A percentile compares a stretch with the other conserved stretches of the same genome.
phyloP scores from a whole-genome alignment of 2,329 filamentous ascomycete species.

The Botrytis pseudocinerea region DNA sequence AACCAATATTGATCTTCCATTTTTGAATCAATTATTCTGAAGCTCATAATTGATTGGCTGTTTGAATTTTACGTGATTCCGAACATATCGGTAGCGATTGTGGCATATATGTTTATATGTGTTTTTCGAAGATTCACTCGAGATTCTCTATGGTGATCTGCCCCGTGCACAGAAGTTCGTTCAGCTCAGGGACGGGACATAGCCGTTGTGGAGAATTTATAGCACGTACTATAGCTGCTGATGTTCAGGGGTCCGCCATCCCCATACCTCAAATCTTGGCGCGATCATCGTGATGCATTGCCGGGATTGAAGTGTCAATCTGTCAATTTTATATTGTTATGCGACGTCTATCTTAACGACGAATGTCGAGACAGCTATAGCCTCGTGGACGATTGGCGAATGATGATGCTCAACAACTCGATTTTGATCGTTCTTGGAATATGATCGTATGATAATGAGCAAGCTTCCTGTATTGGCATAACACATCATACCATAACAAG shows the following conservation, averaged over 20 bases:
- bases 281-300: not conserved
- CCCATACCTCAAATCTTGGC: not conserved
- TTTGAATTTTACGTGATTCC: not conserved
- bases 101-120: not conserved
- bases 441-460: not conserved
- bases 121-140: not conserved
- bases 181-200: not conserved
- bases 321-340: not conserved
- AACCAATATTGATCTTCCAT: not conserved
- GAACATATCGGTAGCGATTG: not conserved
- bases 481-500: not conserved
- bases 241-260: not conserved
- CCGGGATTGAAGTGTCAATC: not conserved
- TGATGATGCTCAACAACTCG: not conserved
- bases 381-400: not conserved
- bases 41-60: not conserved
- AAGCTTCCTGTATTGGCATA: not conserved
- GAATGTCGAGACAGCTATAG: not conserved
- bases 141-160: not conserved
- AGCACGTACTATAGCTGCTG: not conserved
- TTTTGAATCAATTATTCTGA: rapidly evolving
- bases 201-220: not conserved
- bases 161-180: not conserved
- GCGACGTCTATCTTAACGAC: not conserved
- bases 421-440: not conserved